phyloP scores from a whole-genome alignment of 257 asterid genomes.

The Nicotiana knightiana region DNA sequence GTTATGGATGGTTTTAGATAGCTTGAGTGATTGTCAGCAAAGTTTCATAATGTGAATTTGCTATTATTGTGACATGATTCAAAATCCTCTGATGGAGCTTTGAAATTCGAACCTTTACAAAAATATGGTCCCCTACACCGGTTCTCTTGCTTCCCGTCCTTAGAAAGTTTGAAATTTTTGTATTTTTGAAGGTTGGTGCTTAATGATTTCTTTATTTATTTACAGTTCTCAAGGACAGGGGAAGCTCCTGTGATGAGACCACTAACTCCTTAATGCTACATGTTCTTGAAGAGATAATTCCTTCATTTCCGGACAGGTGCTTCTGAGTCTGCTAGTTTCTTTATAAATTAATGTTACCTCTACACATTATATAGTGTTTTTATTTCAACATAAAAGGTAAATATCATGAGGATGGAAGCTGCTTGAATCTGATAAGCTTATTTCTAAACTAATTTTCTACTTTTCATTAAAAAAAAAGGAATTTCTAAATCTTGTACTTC shows the following conservation, averaged over 20 bases:
- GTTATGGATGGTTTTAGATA: neutral
- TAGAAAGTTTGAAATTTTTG: neutral
- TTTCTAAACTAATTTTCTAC: neutral
- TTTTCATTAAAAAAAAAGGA: neutral
- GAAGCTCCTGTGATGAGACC: constrained; percentile 3
- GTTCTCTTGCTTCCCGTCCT: neutral
- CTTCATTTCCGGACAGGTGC: constrained; percentile 24
- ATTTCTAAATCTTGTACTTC: neutral
- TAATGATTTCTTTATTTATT: neutral
- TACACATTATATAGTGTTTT: neutral
- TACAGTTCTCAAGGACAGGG: constrained; percentile 7
- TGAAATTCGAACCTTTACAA: neutral
- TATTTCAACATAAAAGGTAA: neutral
- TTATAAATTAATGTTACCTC: neutral
- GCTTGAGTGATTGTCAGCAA: neutral
- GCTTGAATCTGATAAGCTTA: neutral
- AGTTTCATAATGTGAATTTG: neutral
- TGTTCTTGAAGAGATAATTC: constrained; percentile 16
- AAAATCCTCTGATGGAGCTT: neutral
- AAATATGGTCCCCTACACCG: neutral
- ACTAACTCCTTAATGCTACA: constrained; percentile 9
- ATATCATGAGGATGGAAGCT: neutral
- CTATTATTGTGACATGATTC: neutral
- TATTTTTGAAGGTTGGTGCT: neutral
- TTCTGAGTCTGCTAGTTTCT: neutral